Conservation (phyloP, 2,329 filamentous ascomycete species). For the Akanthomyces lecanii region DNA sequence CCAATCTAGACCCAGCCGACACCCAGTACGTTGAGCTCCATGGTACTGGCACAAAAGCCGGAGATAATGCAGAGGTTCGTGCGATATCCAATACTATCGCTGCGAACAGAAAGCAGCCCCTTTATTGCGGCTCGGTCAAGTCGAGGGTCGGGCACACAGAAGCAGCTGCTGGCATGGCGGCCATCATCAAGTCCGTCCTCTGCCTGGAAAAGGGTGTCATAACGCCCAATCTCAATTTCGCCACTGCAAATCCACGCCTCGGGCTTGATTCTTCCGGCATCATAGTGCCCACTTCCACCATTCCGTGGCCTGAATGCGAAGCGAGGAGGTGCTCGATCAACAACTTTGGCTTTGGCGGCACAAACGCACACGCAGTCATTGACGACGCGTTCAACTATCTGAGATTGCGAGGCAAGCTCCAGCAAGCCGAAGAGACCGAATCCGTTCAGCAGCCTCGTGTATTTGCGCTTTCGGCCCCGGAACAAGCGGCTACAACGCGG, state of each 20-base stretch:
- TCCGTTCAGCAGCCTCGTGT: background rate
- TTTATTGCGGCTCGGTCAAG: slow-evolving; percentile 21
- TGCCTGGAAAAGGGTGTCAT: slow-evolving; percentile 20
- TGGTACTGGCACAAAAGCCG: slow-evolving; percentile 38
- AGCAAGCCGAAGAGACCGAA: background rate
- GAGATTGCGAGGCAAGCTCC: background rate
- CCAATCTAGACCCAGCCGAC: slow-evolving; percentile 26
- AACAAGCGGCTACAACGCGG: background rate
- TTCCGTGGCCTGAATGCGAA: slow-evolving; percentile 8
- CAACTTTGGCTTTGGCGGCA: slow-evolving; percentile 23
- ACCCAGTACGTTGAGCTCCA: slow-evolving; percentile 32
- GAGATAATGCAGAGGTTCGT: slow-evolving; percentile 23
- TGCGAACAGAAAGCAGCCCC: slow-evolving; percentile 19
- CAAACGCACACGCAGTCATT: slow-evolving; percentile 23
- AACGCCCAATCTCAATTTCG: slow-evolving; percentile 16
- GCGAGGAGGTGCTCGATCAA: slow-evolving; percentile 20
- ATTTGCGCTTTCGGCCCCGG: slow-evolving; percentile 36
- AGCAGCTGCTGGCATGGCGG: slow-evolving; percentile 21
- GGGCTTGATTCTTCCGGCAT: background rate
- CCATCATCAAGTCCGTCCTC: slow-evolving; percentile 20
- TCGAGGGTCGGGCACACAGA: slow-evolving; percentile 22
- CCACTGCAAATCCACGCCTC: background rate
- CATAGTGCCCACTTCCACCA: slow-evolving; percentile 22
- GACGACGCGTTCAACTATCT: slow-evolving; percentile 11
- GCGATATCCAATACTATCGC: slow-evolving; percentile 19